Evolutionary conservation across 2,329 filamentous ascomycete genomes (phyloP).

Genomic region (Colletotrichum sp.): DNA sequence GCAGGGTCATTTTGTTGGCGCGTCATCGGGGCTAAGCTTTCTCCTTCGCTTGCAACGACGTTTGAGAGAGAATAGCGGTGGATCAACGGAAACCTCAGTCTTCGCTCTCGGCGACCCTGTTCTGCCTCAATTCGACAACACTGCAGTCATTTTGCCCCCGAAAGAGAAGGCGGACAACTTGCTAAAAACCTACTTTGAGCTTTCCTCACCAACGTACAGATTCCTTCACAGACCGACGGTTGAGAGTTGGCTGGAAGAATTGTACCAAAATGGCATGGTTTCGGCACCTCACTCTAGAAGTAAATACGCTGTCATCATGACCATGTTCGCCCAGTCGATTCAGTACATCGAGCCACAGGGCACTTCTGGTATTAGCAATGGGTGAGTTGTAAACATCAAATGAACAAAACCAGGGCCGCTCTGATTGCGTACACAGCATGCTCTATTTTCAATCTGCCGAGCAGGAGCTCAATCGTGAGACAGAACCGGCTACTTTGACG

Average conservation of each 20-base stretch:
- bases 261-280: neutral
- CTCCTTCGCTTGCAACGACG: conserved; percentile 30
- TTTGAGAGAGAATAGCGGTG: conserved; percentile 16
- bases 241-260: neutral
- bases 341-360: neutral
- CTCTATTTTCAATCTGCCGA: neutral
- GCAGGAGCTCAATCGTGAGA: conserved; percentile 39
- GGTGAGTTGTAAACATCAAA: neutral
- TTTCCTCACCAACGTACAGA: neutral
- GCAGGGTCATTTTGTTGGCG: conserved; percentile 33
- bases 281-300: neutral
- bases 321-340: neutral
- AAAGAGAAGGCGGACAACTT: neutral
- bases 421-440: neutral
- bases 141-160: neutral
- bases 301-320: neutral
- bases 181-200: neutral
- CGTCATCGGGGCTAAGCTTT: conserved; percentile 32
- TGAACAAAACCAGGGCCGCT: neutral
- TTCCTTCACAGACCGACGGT: neutral
- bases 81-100: neutral
- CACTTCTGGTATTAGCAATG: neutral
- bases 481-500: conserved; percentile 37
- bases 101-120: conserved; percentile 3
- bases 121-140: neutral